Conservation (phyloP, 805 yeast genomes). For the Pichia ethanolica region DNA sequence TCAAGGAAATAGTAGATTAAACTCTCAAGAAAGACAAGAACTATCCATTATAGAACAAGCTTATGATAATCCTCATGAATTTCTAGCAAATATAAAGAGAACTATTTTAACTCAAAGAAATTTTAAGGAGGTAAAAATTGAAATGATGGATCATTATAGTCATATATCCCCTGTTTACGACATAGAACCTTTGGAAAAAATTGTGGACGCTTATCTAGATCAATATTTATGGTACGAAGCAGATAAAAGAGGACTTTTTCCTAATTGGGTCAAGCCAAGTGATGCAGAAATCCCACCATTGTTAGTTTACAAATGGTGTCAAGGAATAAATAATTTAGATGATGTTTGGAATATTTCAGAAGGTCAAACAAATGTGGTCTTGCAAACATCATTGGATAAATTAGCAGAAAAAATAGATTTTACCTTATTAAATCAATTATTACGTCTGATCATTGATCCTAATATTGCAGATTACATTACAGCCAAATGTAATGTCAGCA, state of each 20-base stretch:
- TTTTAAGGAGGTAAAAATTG: constrained; percentile 80
- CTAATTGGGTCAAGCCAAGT: constrained; percentile 93
- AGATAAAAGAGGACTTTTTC: constrained; percentile 78
- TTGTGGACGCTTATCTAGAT: constrained; percentile 92
- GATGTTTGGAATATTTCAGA: constrained; percentile 70
- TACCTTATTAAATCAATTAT: constrained; percentile 72
- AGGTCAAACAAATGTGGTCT: constrained; percentile 75
- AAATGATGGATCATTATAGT: constrained; percentile 87
- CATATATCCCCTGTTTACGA: constrained; percentile 79
- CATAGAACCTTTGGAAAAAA: constrained; percentile 87
- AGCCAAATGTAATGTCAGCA: constrained; percentile 75
- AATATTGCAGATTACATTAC: constrained; percentile 92
- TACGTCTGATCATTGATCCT: constrained; percentile 78
- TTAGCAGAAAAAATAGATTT: constrained; percentile 83
- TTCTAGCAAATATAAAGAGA: constrained; percentile 75
- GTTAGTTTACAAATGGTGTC: constrained; percentile 88
- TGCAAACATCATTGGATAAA: constrained; percentile 67
- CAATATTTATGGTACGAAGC: constrained; percentile 97
- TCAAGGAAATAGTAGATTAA: constrained; percentile 66
- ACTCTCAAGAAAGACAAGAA: constrained; percentile 86
- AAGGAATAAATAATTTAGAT: constrained; percentile 73
- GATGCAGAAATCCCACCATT: constrained; percentile 92
- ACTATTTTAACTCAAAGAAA: constrained; percentile 80
- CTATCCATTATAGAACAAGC: constrained; percentile 91
- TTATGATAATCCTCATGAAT: constrained; percentile 93